Evolutionary conservation across 2,329 filamentous ascomycete genomes (phyloP), one percentile per base, ranked within the genome.

Genomic region (Dactylonectria macrodidyma): DNA sequence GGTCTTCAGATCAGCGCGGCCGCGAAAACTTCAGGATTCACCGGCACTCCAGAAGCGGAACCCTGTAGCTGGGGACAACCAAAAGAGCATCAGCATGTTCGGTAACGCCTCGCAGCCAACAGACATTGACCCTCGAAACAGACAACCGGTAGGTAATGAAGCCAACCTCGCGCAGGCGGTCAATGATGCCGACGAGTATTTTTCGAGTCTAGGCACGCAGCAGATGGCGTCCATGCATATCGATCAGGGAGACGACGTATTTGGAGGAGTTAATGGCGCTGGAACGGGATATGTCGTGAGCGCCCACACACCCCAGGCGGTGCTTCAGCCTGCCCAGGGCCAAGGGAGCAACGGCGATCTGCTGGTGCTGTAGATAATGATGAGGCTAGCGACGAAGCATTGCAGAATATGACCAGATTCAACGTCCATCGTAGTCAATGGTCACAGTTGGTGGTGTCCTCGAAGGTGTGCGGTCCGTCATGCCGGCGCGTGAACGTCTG

Each of bases 1-100:
- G 61, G 96, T 99, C 10, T 99, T 99, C 86, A 92, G 96, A 65
- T 92, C 92, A 19, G 95, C 96, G 12, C 89, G 96, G 14, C 92
- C 94, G 1, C 89, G 94, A 24, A 91, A 91, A 64, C 86, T 99
- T 2, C 87, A 90, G 62, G 93, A 97, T 60, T 95, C 92, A 2
- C 95, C 95, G 0, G 95, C 95, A 0, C 85, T 99, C 46, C 96
- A 98, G 82, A 91, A 90, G 70, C 88, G 93, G 62, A 84, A 86
- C 16, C 81, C 93, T 0, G 88, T 88, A 1, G 76, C 79, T 5
- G 76, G 73, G 44, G 89, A 91, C 70, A 83, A 81, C 19, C 88
- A 90, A 71, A 91, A 91, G 83, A 86, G 84, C 44, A 84, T 91
- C 26, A 89, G 87, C 74, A 85, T 87, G 81, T 85, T 91, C 71